Base-by-base conservation (phyloP, 1,284 basidiomycete species). In the Ceratorhiza oryzae-sativae region DNA sequence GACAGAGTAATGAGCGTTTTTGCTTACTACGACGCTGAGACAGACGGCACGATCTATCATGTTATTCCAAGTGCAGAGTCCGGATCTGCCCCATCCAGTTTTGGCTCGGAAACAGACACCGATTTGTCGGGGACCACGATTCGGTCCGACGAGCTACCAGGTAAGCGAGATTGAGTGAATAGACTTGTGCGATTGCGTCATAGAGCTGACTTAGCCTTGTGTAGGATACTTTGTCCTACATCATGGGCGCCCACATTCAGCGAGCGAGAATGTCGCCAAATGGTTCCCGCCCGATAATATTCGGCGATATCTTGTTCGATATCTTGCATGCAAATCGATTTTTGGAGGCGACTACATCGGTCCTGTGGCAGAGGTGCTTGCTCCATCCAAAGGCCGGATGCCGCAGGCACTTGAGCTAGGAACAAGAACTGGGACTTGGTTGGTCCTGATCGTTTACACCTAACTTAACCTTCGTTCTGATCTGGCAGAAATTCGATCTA, bases 11-110 rank as follows among this genome's bases (percentile, higher is more conserved):
- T 51, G 49, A 25, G 8, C 25, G 49, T 51, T 4, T 25, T 27
- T 27, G 6, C 49, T 27, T 53, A 53, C 20, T 67, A 67, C 23
- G 62, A 67, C 25, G 18, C 27, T 12, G 27, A 51, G 9, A 67
- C 62, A n/a, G 62, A 67, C 8, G 62, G 62, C 3, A 20, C 25
- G 18, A 46, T 67, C 62, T 67, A 67, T 34, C 48, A 20, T 25
- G 48, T 67, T 10, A 46, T 18, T 20, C 62, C 49, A 5, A 23
- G 23, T 20, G n/a, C 48, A 1, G 25, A 36, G 36, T 39, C 36
- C 6, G 46, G 30, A 2, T 46, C 39, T n/a, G 30, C 32, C 5
- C 46, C 49, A 18, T n/a, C 48, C n/a, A 15, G n/a, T 3, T 32
- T 48, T 23, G 30, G 20, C 3, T 53, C 46, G 23, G 48, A 48